Evolutionary conservation across 768 basidiomycete genomes (phyloP).

Genomic region (Pholiota microspora): DNA sequence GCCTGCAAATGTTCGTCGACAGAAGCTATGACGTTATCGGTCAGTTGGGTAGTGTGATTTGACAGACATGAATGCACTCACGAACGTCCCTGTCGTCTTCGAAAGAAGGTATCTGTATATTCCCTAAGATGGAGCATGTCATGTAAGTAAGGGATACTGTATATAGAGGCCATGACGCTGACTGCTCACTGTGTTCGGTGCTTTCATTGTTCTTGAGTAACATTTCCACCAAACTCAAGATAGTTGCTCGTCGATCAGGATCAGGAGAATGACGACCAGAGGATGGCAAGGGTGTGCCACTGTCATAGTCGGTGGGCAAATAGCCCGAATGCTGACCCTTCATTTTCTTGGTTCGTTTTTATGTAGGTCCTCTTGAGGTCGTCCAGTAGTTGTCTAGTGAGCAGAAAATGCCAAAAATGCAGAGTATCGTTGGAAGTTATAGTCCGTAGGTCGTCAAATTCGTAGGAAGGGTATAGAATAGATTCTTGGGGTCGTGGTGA

Average conservation of each 20-base stretch:
- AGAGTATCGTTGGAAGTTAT: not conserved
- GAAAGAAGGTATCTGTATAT: constrained; percentile 42
- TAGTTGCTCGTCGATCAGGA: constrained; percentile 38
- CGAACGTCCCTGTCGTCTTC: constrained; percentile 68
- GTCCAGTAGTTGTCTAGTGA: no score
- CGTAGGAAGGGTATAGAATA: not conserved
- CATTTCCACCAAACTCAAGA: constrained; percentile 51
- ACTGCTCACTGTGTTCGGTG: constrained; percentile 27
- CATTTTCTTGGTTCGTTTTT: not conserved
- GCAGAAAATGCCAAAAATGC: not conserved
- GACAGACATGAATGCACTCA: constrained; percentile 37
- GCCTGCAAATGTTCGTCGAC: constrained; percentile 71
- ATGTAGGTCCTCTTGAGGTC: not conserved
- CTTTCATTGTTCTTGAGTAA: constrained; percentile 37
- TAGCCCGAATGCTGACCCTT: constrained; percentile 6
- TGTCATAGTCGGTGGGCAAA: constrained; percentile 14
- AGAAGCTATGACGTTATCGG: constrained; percentile 37
- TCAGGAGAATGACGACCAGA: constrained; percentile 30
- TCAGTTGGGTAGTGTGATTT: not conserved
- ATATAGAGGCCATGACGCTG: no score
- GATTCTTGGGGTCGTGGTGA: constrained; percentile 1
- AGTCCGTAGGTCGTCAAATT: not conserved
- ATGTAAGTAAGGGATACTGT: no score
- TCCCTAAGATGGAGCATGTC: constrained; percentile 24
- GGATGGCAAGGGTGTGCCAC: constrained; percentile 18